phyloP scores from a whole-genome alignment of 176 grass and related monocot species.

The Secale cereale region DNA sequence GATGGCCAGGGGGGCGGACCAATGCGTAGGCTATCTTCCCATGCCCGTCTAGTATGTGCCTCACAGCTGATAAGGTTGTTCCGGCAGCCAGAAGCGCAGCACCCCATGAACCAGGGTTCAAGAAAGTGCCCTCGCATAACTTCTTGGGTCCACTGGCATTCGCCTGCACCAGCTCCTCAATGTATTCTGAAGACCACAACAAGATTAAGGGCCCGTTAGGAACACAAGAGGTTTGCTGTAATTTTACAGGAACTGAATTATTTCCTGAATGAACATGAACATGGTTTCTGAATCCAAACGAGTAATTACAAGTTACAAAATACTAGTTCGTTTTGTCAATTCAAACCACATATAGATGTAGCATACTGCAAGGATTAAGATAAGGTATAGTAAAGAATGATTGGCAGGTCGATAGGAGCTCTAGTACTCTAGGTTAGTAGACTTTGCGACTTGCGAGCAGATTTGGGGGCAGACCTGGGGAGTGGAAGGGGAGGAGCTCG shows the following conservation, averaged over 20 bases:
- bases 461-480: slow-evolving; percentile 37
- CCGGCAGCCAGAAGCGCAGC: slow-evolving; percentile 75
- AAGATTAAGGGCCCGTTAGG: neutral
- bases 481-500: slow-evolving; percentile 80
- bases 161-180: slow-evolving; percentile 73
- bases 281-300: neutral
- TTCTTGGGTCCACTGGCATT: slow-evolving; percentile 65
- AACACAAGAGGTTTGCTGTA: neutral
- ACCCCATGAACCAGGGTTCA: slow-evolving; percentile 87
- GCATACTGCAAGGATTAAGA: neutral
- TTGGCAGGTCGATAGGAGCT: neutral
- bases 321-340: neutral
- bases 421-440: neutral
- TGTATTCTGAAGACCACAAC: slow-evolving; percentile 57
- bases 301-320: neutral
- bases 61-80: slow-evolving; percentile 65
- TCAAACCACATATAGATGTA: neutral
- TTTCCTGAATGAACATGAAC: neutral
- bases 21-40: slow-evolving; percentile 67
- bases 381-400: neutral
- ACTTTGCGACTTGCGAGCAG: too few relatives aligned
- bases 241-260: neutral
- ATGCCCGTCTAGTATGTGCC: slow-evolving; percentile 63
- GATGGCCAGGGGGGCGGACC: slow-evolving; percentile 85
- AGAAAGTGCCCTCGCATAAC: slow-evolving; percentile 62